Base-by-base conservation (phyloP, 106 monocot genomes). In the Acorus gramineus region DNA sequence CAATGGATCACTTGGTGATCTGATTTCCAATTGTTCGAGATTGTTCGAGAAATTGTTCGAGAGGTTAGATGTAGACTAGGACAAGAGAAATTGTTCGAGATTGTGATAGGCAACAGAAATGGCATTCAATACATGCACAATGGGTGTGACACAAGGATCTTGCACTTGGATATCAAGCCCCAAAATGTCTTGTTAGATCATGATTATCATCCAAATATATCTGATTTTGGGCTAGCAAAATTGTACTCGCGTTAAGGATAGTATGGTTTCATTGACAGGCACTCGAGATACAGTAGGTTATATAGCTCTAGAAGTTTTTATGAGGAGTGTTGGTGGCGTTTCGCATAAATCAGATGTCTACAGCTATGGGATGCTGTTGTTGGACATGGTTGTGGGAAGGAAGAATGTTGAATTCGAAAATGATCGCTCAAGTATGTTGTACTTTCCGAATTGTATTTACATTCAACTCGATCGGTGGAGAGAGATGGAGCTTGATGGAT, bases 331-430 rank as follows among this genome's bases (percentile, higher is more conserved):
- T 9, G 71, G 71, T 5, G 71, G 71, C 2, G 71, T 54, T 47
- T 71, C 71, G 2, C 62, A 71, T 53, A 71, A 71, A 46, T 71
- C 71, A 7, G 71, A 71, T 47, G 71, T 71, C 7, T 71, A 71
- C 14, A 71, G 71, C 44, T 71, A 53, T 46, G 71, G 71, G 11
- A 71, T 71, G 53, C 11, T 71, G 42, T 12, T 71, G 49, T 8
- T 71, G n/a, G 71, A 71, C 53, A 71, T 71, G 61, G 6, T 48
- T 47, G 9, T 53, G 12, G 61, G 71, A 8, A 63, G 48, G 50
- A 71, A 47, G 14, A 63, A 43, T 47, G 43, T 8, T 6, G 44
- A 6, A n/a, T 42, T 14, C 6, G 69, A 59, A 43, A 50, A 57
- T 14, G 59, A 60, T 4, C 6, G 2, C 4, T 42, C 50, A 7